Base-by-base conservation (phyloP, 164 flowering plant species). In the Liriodendron chinense region DNA sequence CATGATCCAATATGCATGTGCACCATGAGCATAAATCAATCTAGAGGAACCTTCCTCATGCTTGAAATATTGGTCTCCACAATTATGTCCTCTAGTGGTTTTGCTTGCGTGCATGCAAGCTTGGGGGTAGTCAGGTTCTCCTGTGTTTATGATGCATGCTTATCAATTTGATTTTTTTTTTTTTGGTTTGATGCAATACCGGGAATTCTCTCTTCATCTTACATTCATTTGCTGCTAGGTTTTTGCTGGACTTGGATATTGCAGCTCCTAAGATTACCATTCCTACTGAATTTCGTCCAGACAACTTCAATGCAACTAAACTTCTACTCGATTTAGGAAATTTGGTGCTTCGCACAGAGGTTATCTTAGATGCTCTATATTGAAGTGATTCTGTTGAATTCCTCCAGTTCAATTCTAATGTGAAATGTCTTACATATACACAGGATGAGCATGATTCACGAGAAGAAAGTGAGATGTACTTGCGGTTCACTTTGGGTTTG, bases 201-300 rank as follows among this genome's bases (percentile, higher is more conserved):
- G 0, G 12, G 68, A 12, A n/a, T 16, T 48, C 16, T 6, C 1
- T 21, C 12, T 53, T 28, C n/a, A 70, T 65, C n/a, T 72, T 16
- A 43, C 68, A 67, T 72, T 72, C 47, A 21, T 73, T 47, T 80
- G n/a, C 34, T 85, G 61, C 47, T 69, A 96, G 99, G 89, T 96
- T 96, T 84, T 68, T 89, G 75, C 84, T 96, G 86, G 97, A 96
- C 81, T 82, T 96, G 89, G 96, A 96, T 80, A 94, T 96, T 81
- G 98, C 99, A 8, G 99, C 99, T 74, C 99, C 99, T 25, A 96
- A 96, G 85, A 88, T 96, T 50, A 93, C 93, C 64, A 91, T 96
- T 81, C 98, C 99, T 34, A 90, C 98, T 12, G 85, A 86, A 53
- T 96, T 96, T 73, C 77, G 81, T 74, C 99, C 98, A 0, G 98